Base-by-base conservation (phyloP, 2,329 filamentous ascomycete species). In the Ophiobolus disseminans region DNA sequence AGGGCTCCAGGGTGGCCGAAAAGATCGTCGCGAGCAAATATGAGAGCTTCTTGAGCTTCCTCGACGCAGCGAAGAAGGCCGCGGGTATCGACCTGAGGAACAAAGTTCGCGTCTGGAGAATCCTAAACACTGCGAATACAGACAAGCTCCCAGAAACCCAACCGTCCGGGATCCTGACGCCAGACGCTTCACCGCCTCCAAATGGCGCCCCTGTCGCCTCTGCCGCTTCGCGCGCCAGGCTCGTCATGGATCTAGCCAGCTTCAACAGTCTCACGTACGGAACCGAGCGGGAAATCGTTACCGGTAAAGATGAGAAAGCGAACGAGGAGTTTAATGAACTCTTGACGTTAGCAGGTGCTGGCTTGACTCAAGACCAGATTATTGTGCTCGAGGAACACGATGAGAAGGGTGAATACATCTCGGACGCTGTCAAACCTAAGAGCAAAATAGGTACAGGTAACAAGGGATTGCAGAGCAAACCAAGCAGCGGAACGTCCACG, bases 351-450 rank as follows among this genome's bases (percentile, higher is more conserved):
- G 82, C 83, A 32, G 76, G 85, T 44, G 82, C 86, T 40, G 86
- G 86, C 1, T 78, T 97, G 17, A 83, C 81, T n/a, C 83, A 85
- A 23, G 86, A 90, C 53, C 85, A 90, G 64, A 84, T 86, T 3
- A 80, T 97, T 40, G 85, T 96, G n/a, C 76, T 97, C 4, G 93
- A 97, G 68, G 91, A 96, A 69, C 81, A 86, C n/a, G 65, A 70
- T 21, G 65, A 66, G 2, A 66, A 63, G 7, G 80, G 80, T 14
- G 82, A 85, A 53, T 86, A 82, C 73, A 69, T 78, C 4, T 84
- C 82, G 80, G 48, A 73, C 65, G 16, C 75, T 73, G 38, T 72
- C 70, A 53, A 74, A 75, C 75, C 74, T 41, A 58, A 74, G 10
- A 71, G 72, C 42, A 78, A 78, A 39, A 74, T 74, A 11, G 75